Evolutionary conservation across 2,329 filamentous ascomycete genomes (phyloP).

Genomic region (Colletotrichum caudatum): DNA sequence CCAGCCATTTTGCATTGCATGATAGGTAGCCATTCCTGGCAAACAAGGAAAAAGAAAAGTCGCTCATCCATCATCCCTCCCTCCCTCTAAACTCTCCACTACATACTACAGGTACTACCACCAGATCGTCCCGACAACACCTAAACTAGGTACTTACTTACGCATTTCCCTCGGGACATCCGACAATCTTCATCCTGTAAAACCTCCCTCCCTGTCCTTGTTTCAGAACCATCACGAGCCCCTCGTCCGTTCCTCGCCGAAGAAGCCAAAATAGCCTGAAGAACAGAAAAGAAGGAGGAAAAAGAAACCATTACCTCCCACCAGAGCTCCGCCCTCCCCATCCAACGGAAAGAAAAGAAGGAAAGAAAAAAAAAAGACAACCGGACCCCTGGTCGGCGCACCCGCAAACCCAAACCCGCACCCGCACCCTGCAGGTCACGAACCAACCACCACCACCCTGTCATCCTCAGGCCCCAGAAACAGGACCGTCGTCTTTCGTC

Average conservation of each 20-base stretch:
- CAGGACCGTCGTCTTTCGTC: constrained; percentile 31
- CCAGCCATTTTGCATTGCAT: background rate
- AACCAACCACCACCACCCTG: constrained; percentile 24
- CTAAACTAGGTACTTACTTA: too few relatives aligned
- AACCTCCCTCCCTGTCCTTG: constrained; percentile 11
- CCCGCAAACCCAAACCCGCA: constrained; percentile 14
- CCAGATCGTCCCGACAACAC: constrained; percentile 8
- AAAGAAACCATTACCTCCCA: background rate
- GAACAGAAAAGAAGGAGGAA: background rate
- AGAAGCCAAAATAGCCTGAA: background rate
- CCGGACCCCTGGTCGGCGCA: constrained; percentile 28
- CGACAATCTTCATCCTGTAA: constrained; percentile 2
- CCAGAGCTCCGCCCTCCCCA: background rate
- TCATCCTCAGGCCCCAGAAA: constrained; percentile 23
- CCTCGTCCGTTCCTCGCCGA: background rate
- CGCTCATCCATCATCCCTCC: background rate
- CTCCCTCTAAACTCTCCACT: background rate
- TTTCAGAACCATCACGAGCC: constrained; percentile 41
- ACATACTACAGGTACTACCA: background rate
- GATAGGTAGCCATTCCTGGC: background rate
- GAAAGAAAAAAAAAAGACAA: background rate
- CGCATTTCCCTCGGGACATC: background rate
- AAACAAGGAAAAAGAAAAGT: background rate
- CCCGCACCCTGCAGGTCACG: constrained; percentile 41
- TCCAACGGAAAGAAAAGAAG: too few relatives aligned